Conservation (phyloP, 257 asterid species). For the Scutellaria galericulata region DNA sequence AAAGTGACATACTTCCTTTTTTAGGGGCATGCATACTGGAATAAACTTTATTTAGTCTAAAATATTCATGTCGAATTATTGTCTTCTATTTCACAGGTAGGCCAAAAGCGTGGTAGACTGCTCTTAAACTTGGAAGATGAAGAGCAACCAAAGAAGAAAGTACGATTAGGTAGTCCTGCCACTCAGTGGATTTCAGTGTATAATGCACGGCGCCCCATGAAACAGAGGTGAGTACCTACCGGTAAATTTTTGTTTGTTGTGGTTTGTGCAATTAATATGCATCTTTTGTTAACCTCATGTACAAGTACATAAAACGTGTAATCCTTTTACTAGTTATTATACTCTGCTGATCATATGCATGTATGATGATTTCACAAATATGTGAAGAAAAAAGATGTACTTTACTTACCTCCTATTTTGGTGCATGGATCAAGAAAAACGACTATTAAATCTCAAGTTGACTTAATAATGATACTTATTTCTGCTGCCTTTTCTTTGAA, state of each 20-base stretch:
- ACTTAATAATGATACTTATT: conserved; percentile 12
- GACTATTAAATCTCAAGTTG: background rate
- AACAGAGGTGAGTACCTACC: conserved; percentile 70
- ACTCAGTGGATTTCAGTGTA: conserved; percentile 96
- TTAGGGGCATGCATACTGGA: background rate
- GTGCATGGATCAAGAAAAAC: background rate
- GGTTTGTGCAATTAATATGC: background rate
- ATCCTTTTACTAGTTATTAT: background rate
- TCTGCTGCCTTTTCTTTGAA: conserved; percentile 27
- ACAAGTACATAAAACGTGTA: background rate
- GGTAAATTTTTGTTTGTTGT: conserved; percentile 5
- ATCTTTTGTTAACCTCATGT: conserved; percentile 7
- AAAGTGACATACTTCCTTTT: background rate
- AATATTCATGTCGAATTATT: background rate
- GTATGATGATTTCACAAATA: background rate
- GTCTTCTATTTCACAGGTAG: conserved; percentile 60
- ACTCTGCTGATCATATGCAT: background rate
- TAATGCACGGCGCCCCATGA: conserved; percentile 97
- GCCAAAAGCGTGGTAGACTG: conserved; percentile 92
- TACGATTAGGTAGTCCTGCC: conserved; percentile 95
- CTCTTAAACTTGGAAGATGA: conserved; percentile 92
- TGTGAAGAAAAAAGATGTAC: background rate
- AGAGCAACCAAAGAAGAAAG: conserved; percentile 99
- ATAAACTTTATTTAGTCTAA: background rate
- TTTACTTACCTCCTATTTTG: background rate